Conservation (phyloP, 257 asterid genomes). For the Haberlea rhodopensis region DNA sequence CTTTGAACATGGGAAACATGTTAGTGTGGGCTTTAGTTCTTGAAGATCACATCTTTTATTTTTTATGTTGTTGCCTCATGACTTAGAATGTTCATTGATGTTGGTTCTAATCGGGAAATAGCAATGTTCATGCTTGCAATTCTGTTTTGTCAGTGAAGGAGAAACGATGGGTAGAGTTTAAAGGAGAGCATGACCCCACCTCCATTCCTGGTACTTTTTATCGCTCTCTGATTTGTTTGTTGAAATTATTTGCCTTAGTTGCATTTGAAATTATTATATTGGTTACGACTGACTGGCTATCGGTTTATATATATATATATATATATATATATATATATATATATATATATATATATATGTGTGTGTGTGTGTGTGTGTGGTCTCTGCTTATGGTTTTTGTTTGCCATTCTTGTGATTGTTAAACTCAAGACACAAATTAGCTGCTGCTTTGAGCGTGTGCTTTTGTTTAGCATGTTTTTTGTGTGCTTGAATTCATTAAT, state of each 20-base stretch:
- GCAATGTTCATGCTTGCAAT: slow-evolving; percentile 11
- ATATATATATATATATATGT: no score
- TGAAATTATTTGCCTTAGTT: background rate
- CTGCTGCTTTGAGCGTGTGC: slow-evolving; percentile 13
- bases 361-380: no score
- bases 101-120: slow-evolving; percentile 9
- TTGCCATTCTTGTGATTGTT: background rate
- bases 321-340: no score
- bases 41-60: background rate
- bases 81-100: background rate
- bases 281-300: background rate
- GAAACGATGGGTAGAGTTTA: slow-evolving; percentile 83
- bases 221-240: slow-evolving; percentile 13
- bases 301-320: no score
- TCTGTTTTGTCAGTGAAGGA: slow-evolving; percentile 69
- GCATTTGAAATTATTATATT: background rate
- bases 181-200: slow-evolving; percentile 92
- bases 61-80: no score
- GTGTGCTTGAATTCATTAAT: slow-evolving; percentile 6
- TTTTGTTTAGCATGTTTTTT: background rate
- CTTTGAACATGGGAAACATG: no score
- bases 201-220: slow-evolving; percentile 65
- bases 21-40: background rate
- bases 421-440: slow-evolving; percentile 14
- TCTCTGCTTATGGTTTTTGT: background rate